Evolutionary conservation across 2,329 filamentous ascomycete species (phyloP), one percentile per base, ranked within the genome.

Genomic region (Talaromyces sp.): DNA sequence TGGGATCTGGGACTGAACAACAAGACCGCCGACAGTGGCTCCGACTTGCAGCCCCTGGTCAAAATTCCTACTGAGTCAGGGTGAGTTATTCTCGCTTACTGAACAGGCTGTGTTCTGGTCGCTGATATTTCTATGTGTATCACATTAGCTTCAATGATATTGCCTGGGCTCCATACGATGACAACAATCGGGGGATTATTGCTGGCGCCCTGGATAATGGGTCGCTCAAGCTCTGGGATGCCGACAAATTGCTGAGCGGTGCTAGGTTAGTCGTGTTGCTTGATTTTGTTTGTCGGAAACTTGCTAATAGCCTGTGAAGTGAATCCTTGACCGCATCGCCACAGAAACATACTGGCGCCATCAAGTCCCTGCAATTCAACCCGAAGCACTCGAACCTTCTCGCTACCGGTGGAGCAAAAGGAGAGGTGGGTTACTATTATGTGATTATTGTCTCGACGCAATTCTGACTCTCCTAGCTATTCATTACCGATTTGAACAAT

Each of bases 331-430:
- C 98, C 70, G 92, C 92, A 67, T 87, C 90, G 73, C 92, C 91
- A 34, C 88, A 88, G 57, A 96, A 97, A 78, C 95, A 99, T 77
- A 92, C 86, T 55, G 95, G 94, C 27, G 86, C 94, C 18, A 93
- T 97, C 78, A 97, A 97, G 79, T 87, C 95, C 31, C 82, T 99
- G 64, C 93, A 99, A 76, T 99, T 98, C 85, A 99, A 99, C 78
- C 92, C 94, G 10, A 85, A 92, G 76, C 89, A 93, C 74, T 88
- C 92, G 31, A 92, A 97, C 72, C 89, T 98, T 62, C 84, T 99
- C 54, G 94, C 95, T 53, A 96, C 93, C 3, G 94, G 91, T 62
- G 95, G 95, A 67, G 88, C 91, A 64, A 97, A 97, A 78, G 95
- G 95, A 73, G 95, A 99, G 79, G 78, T 79, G 69, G 27, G 64